Percentiles rank a stretch among this genome's conserved stretches.
Conservation (phyloP, 1,284 basidiomycete species). For the Malassezia japonica region DNA sequence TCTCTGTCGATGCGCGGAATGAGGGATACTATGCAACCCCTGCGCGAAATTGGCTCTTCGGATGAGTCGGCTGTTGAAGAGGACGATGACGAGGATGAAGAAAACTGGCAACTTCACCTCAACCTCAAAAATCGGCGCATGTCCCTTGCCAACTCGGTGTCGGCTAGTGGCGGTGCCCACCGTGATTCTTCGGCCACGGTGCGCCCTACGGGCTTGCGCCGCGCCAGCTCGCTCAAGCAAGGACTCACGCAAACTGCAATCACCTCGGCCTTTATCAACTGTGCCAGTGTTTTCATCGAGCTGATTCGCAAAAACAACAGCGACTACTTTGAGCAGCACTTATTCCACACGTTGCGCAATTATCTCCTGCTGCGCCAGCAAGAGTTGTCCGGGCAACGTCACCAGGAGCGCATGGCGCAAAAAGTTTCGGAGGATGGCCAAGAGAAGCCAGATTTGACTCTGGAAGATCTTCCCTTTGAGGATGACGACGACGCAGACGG, state of each 20-base stretch:
- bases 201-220: slow-evolving; percentile 29
- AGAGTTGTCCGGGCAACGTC: slow-evolving; percentile 49
- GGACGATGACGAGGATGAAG: slow-evolving; percentile 29
- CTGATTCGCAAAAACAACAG: slow-evolving; percentile 97
- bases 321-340: slow-evolving; percentile 94
- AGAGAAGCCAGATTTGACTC: slow-evolving; percentile 19
- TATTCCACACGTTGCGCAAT: slow-evolving; percentile 90
- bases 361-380: slow-evolving; percentile 78
- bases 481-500: slow-evolving; percentile 45
- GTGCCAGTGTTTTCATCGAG: slow-evolving; percentile 84
- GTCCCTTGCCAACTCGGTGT: neutral
- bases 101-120: slow-evolving; percentile 20
- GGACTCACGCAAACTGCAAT: slow-evolving; percentile 56
- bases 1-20: neutral
- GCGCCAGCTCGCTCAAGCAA: slow-evolving; percentile 27
- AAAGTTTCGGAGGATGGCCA: neutral
- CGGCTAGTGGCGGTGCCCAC: slow-evolving; percentile 15
- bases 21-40: slow-evolving; percentile 4
- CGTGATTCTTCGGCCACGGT: slow-evolving; percentile 40
- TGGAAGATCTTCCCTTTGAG: slow-evolving; percentile 15
- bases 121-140: slow-evolving; percentile 19
- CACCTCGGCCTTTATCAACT: slow-evolving; percentile 78
- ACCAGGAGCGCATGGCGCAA: slow-evolving; percentile 10
- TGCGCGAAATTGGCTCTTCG: slow-evolving; percentile 17
- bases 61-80: slow-evolving; percentile 39